phyloP scores from a whole-genome alignment of 1,284 basidiomycete genomes.

The Irpex lacteus region DNA sequence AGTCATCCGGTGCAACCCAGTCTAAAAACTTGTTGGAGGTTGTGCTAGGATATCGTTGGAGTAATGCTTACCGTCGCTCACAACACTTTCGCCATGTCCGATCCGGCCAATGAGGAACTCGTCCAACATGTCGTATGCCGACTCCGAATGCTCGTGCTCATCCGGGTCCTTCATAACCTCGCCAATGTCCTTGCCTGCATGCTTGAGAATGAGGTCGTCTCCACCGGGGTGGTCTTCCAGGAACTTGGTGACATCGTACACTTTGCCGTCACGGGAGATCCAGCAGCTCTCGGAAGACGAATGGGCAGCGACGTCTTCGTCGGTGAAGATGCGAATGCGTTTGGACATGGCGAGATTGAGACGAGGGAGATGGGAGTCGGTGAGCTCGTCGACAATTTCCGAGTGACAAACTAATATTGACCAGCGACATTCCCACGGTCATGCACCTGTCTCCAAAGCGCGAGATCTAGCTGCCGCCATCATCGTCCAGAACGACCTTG shows the following conservation, averaged over 20 bases:
- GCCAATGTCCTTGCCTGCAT: constrained; percentile 85
- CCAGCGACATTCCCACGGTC: constrained; percentile 9
- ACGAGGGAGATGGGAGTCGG: neutral
- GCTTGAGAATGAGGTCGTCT: constrained; percentile 77
- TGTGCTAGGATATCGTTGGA: constrained; percentile 3
- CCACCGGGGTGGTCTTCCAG: constrained; percentile 84
- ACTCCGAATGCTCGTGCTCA: constrained; percentile 93
- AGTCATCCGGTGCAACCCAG: constrained; percentile 86
- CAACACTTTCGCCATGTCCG: constrained; percentile 71
- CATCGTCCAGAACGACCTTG: constrained; percentile 3
- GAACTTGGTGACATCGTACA: constrained; percentile 79
- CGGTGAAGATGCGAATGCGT: constrained; percentile 68
- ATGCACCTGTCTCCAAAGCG: neutral
- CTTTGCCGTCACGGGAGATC: constrained; percentile 69
- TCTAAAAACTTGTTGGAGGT: constrained; percentile 40
- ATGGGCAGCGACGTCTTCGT: constrained; percentile 68
- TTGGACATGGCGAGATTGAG: constrained; percentile 45
- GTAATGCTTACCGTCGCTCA: constrained; percentile 69
- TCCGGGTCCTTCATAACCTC: constrained; percentile 78
- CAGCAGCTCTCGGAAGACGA: constrained; percentile 62
- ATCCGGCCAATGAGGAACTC: constrained; percentile 84
- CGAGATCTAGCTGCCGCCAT: neutral
- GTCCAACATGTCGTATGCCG: constrained; percentile 90
- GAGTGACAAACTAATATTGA: constrained; percentile 1
- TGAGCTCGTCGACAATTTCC: neutral